These are phyloP conservation scores for Nothophaeocryptopus gaeumannii DNA, from an alignment of 2,329 filamentous ascomycete species.

Conservation along the genomic window DNA sequence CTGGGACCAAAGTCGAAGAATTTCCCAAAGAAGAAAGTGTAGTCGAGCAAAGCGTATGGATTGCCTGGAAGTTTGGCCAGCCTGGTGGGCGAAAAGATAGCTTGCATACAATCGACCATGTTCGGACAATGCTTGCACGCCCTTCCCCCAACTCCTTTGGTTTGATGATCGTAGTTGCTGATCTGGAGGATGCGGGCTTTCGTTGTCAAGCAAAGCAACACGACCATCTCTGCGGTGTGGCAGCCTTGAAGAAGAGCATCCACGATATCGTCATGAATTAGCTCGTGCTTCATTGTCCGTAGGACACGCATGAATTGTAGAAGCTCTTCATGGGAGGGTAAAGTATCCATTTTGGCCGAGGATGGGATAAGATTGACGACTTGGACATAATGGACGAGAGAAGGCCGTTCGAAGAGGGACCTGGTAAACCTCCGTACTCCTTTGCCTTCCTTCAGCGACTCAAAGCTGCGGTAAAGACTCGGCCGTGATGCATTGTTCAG, in stretches of 20 bases:
- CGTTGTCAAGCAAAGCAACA: neutral
- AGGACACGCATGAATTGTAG: neutral
- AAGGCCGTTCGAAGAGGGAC: neutral
- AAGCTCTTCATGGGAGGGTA: neutral
- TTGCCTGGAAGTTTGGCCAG: neutral
- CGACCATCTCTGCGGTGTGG: constrained; percentile 2
- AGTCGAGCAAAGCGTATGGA: neutral
- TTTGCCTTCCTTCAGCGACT: neutral
- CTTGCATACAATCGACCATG: neutral
- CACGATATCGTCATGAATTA: neutral
- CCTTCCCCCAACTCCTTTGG: neutral
- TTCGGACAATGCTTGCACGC: neutral
- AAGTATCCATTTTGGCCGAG: neutral
- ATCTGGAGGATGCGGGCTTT: neutral
- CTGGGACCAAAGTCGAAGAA: neutral
- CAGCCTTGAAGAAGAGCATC: neutral
- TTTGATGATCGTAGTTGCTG: constrained; percentile 6
- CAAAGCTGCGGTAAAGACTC: constrained; percentile 2
- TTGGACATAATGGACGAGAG: neutral
- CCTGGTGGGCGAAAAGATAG: neutral
- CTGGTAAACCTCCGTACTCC: neutral
- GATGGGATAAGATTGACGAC: constrained; percentile 2
- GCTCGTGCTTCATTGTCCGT: neutral
- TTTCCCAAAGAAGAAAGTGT: neutral
- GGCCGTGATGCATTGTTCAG: neutral